Percentiles rank a stretch among this genome's conserved stretches.
Conservation (phyloP, 305 asterid species). For the Solanum hybrid region DNA sequence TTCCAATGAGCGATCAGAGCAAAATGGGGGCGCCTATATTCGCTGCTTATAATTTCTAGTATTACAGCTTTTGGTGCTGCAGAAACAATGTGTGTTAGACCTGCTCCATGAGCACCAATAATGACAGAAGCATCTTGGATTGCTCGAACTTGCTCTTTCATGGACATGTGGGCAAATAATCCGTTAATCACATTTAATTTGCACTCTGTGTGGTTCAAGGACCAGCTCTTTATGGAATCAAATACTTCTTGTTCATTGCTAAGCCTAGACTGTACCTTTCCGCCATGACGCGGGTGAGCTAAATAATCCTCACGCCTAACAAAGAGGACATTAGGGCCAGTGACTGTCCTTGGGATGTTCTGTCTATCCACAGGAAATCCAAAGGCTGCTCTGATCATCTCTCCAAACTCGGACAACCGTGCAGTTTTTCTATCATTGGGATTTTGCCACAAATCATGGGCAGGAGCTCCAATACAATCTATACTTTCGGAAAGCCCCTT, state of each 20-base stretch:
- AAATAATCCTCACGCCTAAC: constrained; percentile 91
- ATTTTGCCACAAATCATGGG: constrained; percentile 55
- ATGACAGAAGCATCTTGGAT: constrained; percentile 82
- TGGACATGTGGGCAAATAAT: constrained; percentile 82
- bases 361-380: constrained; percentile 54
- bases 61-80: constrained; percentile 49
- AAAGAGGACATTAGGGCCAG: constrained; percentile 61
- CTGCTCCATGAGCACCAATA: constrained; percentile 97
- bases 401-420: constrained; percentile 89
- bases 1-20: constrained; percentile 80
- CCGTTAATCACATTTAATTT: constrained; percentile 68
- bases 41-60: constrained; percentile 75
- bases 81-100: constrained; percentile 79
- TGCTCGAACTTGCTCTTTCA: constrained; percentile 92
- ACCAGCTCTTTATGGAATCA: constrained; percentile 53
- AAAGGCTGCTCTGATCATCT: constrained; percentile 82
- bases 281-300: constrained; percentile 92
- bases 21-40: constrained; percentile 76
- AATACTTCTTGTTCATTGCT: constrained; percentile 75
- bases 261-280: constrained; percentile 82
- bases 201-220: constrained; percentile 37
- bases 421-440: constrained; percentile 65
- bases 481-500: constrained; percentile 61
- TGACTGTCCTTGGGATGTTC: constrained; percentile 20
- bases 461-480: constrained; percentile 60